Evolutionary conservation across 805 yeast genomes (phyloP).

Genomic region (Schizosaccharomyces japonicus): DNA sequence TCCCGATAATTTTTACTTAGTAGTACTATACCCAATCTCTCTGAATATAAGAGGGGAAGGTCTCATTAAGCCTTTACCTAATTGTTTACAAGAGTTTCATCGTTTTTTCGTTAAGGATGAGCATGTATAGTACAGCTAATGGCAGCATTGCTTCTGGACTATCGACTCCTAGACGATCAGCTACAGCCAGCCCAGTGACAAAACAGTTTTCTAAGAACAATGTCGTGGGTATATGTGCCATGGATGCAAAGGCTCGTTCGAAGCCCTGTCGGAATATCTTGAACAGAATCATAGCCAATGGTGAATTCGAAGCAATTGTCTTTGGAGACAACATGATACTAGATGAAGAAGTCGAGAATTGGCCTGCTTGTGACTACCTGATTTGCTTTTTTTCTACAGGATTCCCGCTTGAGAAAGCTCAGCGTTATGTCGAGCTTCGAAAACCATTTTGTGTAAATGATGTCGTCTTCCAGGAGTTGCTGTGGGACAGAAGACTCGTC

Average conservation of each 20-base stretch:
- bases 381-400: conserved; percentile 89
- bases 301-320: conserved; percentile 87
- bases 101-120: too few relatives aligned
- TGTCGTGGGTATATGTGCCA: conserved; percentile 78
- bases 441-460: conserved; percentile 82
- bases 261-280: conserved; percentile 87
- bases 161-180: too few relatives aligned
- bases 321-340: conserved; percentile 92
- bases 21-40: too few relatives aligned
- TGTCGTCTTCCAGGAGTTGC: conserved; percentile 64
- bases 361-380: conserved; percentile 96
- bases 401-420: conserved; percentile 89
- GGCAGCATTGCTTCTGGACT: too few relatives aligned
- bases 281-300: conserved; percentile 67
- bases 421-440: conserved; percentile 63
- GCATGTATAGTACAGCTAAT: too few relatives aligned
- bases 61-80: too few relatives aligned
- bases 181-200: too few relatives aligned
- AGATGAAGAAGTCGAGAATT: conserved; percentile 78
- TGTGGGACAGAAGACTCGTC: conserved; percentile 95
- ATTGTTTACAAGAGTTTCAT: too few relatives aligned
- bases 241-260: conserved; percentile 88
- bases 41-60: too few relatives aligned
- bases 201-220: not conserved
- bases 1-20: too few relatives aligned